Base-by-base conservation (phyloP, 2,329 filamentous ascomycete genomes). In the Teratosphaeria destructans region DNA sequence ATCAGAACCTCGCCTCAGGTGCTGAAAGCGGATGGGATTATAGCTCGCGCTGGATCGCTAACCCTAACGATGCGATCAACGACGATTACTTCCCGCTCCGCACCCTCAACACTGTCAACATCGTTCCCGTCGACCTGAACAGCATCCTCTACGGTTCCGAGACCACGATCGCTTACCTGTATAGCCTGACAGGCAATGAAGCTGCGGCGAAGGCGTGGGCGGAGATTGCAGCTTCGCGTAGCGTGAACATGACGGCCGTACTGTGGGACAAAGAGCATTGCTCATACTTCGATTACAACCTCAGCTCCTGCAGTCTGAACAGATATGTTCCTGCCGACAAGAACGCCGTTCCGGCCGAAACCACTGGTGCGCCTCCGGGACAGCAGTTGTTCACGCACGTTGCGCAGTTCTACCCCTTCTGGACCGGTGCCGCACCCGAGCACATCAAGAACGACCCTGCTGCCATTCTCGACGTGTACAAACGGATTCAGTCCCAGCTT, bases 21-120 rank as follows among this genome's bases (percentile, higher is more conserved):
- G 85, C 85, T 23, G 85, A 88, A 70, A 83, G 80, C 5, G 85
- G 85, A 32, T 84, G 82, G 80, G 85, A 88, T 68, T 88, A 86
- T 65, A 76, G 73, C 8, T 73, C 79, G 0, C 80, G 85, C 56
- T 87, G 81, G 81, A 72, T 87, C 47, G 73, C 75, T 10, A 79
- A 78, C 26, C 43, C 84, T 84, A 0, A 69, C 73, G 84, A 87
- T 67, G 83, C 85, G 6, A 79, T 79, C 37, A 72, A 75, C 29
- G 82, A 86, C 65, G 76, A 80, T 23, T 86, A 83, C 70, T 88
- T 88, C 72, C 85, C 85, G 0, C 76, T 88, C 8, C 81, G 85
- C 35, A 85, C 80, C 14, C 78, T 87, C 52, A 86, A 87, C 70
- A 80, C 80, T 6, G 74, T 75, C 59, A 78, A 82, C 54, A 78